These are phyloP conservation scores for Leccinum sublutescens DNA, from an alignment of 768 basidiomycete species.

Conservation along the genomic window DNA sequence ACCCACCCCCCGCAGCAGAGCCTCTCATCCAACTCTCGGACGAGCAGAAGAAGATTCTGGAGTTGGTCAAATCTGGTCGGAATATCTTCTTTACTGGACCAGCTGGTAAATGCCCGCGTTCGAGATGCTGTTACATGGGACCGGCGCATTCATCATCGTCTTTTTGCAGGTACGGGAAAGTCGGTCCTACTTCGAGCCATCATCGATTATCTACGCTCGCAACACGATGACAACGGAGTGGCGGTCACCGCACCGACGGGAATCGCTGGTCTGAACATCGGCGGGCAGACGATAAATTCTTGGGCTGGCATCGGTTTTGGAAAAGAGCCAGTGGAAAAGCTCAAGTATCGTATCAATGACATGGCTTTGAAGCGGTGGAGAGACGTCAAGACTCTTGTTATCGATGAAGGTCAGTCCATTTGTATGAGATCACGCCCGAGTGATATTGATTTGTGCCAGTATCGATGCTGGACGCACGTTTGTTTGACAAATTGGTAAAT, in stretches of 20 bases:
- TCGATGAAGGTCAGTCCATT: slow-evolving; percentile 65
- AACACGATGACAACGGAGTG: slow-evolving; percentile 27
- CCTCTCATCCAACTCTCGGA: slow-evolving; percentile 28
- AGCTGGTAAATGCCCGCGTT: slow-evolving; percentile 46
- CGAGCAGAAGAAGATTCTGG: slow-evolving; percentile 44
- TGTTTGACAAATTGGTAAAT: slow-evolving; percentile 70
- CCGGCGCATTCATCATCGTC: background rate
- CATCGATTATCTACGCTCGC: slow-evolving; percentile 41
- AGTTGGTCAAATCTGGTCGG: slow-evolving; percentile 48
- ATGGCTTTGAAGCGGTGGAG: slow-evolving; percentile 44
- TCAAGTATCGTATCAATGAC: slow-evolving; percentile 38
- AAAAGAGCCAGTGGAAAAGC: slow-evolving; percentile 41
- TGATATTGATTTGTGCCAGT: slow-evolving; percentile 37
- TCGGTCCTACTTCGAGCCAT: slow-evolving; percentile 67
- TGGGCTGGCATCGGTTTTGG: slow-evolving; percentile 66
- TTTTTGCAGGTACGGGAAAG: slow-evolving; percentile 59
- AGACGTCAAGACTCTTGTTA: slow-evolving; percentile 51
- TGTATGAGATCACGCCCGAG: background rate
- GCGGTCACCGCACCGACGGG: slow-evolving; percentile 68
- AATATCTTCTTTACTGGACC: slow-evolving; percentile 77
- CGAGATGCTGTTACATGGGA: background rate
- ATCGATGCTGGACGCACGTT: slow-evolving; percentile 70
- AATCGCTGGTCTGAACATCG: slow-evolving; percentile 68
- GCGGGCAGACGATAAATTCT: slow-evolving; percentile 65
- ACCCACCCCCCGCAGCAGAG: background rate